Evolutionary conservation across 257 asterid genomes (phyloP).

Genomic region (Craterostigma plantagineum): DNA sequence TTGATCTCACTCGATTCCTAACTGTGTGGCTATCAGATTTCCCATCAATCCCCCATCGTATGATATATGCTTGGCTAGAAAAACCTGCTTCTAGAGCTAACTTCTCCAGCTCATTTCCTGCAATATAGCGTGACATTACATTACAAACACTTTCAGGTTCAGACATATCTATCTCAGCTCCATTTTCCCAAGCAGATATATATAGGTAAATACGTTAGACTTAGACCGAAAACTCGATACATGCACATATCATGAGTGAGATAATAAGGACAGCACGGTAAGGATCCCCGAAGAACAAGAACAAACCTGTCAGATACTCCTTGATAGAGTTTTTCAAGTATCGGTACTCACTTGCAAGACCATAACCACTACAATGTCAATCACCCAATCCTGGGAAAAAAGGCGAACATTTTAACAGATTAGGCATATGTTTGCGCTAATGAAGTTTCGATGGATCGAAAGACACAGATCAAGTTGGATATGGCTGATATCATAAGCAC

Average conservation of each 20-base stretch:
- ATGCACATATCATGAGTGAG: not conserved
- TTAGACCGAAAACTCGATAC: not conserved
- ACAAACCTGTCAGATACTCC: constrained; percentile 50
- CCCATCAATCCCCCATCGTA: constrained; percentile 59
- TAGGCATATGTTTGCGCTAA: too few species aligned
- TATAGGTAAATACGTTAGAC: too few species aligned
- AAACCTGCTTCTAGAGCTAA: constrained; percentile 64
- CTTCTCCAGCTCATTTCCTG: constrained; percentile 77
- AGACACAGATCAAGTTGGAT: too few species aligned
- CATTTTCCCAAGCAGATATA: too few species aligned
- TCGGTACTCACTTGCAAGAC: constrained; percentile 52
- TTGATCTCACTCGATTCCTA: constrained; percentile 11
- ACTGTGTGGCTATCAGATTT: constrained; percentile 44
- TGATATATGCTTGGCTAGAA: constrained; percentile 46
- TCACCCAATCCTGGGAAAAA: constrained; percentile 53
- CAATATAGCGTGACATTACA: constrained; percentile 5
- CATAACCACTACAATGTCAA: constrained; percentile 49
- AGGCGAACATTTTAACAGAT: not conserved
- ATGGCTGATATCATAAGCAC: not conserved
- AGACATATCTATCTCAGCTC: too few species aligned
- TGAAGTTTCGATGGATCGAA: too few species aligned
- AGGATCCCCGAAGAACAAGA: constrained; percentile 2
- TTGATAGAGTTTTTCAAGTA: constrained; percentile 74
- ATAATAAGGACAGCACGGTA: too few species aligned
- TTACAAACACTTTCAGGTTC: too few species aligned